Evolutionary conservation across 2,329 filamentous ascomycete species (phyloP), one percentile per base, ranked within the genome.

Genomic region (Diaporthe sp.): DNA sequence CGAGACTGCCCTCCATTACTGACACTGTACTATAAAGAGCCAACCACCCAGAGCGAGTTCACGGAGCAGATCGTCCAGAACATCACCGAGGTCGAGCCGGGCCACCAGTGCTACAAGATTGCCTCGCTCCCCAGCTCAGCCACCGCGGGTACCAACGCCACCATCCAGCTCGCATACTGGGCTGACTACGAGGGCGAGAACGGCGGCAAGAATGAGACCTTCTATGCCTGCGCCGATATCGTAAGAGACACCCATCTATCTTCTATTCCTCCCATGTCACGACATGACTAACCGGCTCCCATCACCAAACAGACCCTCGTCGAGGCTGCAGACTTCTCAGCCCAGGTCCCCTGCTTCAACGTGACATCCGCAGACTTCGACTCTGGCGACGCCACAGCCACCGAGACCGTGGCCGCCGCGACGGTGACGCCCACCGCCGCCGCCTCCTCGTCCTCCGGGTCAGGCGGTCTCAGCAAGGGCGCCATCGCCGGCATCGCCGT

Each of bases 101-200:
- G 87, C 53, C 86, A 88, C 77, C 86, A 84, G 65, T 89, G 87
- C 77, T 81, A 88, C 63, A 77, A 77, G 53, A 77, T 87, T 50
- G 79, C 80, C n/a, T 75, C 82, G 50, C 78, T 82, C 0, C 81
- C 85, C 1, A 76, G 80, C 5, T 79, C 77, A 13, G 80, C 84
- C 72, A 77, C 77, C n/a, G 78, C 83, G 7, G 86, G 87, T 25
- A 80, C 81, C 70, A 86, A 86, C 73, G 87, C 87, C 25, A 89
- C 87, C 9, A 81, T 88, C 30, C 86, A 88, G 77, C 81, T 89
- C 76, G 84, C 84, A 73, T 88, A 88, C 80, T 83, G 81, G 70
- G 83, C 86, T 69, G 82, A 85, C 75, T 86, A 84, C 77, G 80
- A 85, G 76, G 83, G 81, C 61, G 81, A 82, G 71, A 78, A 81